A percentile compares a stretch with the other conserved stretches of the same genome.
Conservation (phyloP, 805 yeast species). For the Metschnikowia lachancei region DNA sequence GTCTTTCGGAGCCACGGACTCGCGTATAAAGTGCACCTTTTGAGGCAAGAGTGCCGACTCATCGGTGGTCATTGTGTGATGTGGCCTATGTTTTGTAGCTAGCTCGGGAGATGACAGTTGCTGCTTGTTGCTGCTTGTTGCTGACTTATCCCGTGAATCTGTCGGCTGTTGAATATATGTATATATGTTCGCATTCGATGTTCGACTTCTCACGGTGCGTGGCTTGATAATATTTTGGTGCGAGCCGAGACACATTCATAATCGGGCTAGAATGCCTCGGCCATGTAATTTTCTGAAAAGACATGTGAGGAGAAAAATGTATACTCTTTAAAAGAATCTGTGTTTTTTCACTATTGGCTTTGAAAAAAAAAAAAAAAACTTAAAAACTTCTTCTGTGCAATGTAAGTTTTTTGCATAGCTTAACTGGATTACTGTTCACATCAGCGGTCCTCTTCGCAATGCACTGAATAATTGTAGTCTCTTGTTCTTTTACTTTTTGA, state of each 20-base stretch:
- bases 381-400: too few relatives aligned
- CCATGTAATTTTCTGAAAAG: too few relatives aligned
- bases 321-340: too few relatives aligned
- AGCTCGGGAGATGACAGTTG: not conserved
- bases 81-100: not conserved
- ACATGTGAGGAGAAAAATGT: too few relatives aligned
- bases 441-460: too few relatives aligned
- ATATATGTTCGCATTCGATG: constrained; percentile 5
- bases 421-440: too few relatives aligned
- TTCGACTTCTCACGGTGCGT: constrained; percentile 3
- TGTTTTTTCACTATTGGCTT: too few relatives aligned
- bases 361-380: too few relatives aligned
- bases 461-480: too few relatives aligned
- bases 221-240: constrained; percentile 4
- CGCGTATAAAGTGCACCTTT: constrained; percentile 41
- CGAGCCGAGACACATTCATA: not conserved
- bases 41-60: constrained; percentile 39
- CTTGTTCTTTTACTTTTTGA: too few relatives aligned
- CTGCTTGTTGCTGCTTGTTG: not conserved
- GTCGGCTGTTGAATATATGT: too few relatives aligned
- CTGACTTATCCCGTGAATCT: not conserved
- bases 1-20: constrained; percentile 33
- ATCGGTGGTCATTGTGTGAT: not conserved
- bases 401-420: too few relatives aligned
- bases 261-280: not conserved